Conservation (phyloP, 2,329 filamentous ascomycete species). For the Colletotrichum phormii region DNA sequence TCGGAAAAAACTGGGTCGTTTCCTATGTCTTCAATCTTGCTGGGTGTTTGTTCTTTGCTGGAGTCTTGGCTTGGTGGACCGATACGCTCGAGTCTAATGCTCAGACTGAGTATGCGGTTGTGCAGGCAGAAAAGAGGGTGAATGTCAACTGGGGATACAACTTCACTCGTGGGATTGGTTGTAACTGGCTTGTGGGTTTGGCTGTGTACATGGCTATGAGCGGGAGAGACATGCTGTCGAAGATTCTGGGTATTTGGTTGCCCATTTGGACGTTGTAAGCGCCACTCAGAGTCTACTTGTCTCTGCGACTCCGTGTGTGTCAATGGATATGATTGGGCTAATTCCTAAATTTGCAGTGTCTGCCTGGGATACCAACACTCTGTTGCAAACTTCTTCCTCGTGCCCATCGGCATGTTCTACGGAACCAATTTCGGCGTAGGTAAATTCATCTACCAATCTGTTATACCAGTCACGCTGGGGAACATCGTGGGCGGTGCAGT, state of each 20-base stretch:
- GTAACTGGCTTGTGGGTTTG: constrained; percentile 19
- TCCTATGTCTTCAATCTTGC: constrained; percentile 19
- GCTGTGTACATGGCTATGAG: constrained; percentile 7
- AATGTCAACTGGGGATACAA: constrained; percentile 24
- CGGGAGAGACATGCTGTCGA: constrained; percentile 6
- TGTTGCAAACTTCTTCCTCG: constrained; percentile 6
- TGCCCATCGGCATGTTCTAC: constrained; percentile 21
- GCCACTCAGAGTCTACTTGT: too few relatives aligned
- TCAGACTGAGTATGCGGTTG: constrained; percentile 11
- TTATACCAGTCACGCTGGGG: constrained; percentile 20
- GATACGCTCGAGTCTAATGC: background rate
- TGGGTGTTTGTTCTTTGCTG: constrained; percentile 4
- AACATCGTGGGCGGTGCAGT: constrained; percentile 4
- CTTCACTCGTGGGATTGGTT: constrained; percentile 16
- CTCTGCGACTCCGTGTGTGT: too few relatives aligned
- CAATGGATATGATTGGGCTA: too few relatives aligned
- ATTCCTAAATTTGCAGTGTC: background rate
- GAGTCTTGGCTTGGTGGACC: constrained; percentile 12
- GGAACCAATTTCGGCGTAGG: constrained; percentile 11
- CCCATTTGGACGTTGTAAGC: constrained; percentile 23
- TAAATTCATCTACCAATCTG: constrained; percentile 13
- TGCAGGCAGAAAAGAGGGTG: constrained; percentile 10
- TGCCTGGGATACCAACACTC: constrained; percentile 18
- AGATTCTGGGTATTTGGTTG: constrained; percentile 23
- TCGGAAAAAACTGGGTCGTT: constrained; percentile 3